Conservation (phyloP, 169 alveolate species). For the Toxoplasma gondii region DNA sequence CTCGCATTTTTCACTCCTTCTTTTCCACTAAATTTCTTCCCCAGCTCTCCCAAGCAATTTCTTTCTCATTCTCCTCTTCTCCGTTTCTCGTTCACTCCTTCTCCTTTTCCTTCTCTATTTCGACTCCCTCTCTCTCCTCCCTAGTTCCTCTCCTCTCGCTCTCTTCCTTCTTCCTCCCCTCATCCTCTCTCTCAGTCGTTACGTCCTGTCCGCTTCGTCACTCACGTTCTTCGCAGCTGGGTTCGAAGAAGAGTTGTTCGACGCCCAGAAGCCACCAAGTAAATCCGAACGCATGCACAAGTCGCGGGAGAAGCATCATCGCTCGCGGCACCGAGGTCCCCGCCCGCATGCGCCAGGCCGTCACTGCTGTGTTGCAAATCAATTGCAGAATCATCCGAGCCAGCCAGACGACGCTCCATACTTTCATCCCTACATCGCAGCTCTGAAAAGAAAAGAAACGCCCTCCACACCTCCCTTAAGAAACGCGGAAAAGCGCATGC, state of each 20-base stretch:
- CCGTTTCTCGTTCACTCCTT: no score
- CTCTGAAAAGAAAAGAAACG: neutral
- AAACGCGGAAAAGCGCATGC: no score
- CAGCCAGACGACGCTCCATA: constrained; percentile 23
- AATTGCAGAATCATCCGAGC: neutral
- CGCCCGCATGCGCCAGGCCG: neutral
- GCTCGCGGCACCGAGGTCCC: neutral
- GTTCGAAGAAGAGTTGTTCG: constrained; percentile 3
- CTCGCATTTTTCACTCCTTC: no score
- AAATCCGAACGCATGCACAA: neutral
- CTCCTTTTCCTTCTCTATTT: neutral
- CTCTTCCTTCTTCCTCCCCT: neutral
- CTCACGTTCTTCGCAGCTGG: neutral
- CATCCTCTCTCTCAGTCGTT: no score
- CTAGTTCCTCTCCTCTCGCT: no score
- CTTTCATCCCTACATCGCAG: neutral
- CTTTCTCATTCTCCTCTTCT: no score
- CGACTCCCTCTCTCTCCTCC: no score
- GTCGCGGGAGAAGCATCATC: neutral
- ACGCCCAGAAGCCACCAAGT: constrained; percentile 11
- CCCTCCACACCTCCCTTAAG: no score
- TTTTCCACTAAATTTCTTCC: no score
- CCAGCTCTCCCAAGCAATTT: no score
- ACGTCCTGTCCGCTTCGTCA: neutral
- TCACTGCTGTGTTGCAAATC: neutral